Percentiles rank a stretch among this genome's conserved stretches.
Evolutionary conservation across 139 green algal species (phyloP).

Genomic region (Haematococcus sp.): DNA sequence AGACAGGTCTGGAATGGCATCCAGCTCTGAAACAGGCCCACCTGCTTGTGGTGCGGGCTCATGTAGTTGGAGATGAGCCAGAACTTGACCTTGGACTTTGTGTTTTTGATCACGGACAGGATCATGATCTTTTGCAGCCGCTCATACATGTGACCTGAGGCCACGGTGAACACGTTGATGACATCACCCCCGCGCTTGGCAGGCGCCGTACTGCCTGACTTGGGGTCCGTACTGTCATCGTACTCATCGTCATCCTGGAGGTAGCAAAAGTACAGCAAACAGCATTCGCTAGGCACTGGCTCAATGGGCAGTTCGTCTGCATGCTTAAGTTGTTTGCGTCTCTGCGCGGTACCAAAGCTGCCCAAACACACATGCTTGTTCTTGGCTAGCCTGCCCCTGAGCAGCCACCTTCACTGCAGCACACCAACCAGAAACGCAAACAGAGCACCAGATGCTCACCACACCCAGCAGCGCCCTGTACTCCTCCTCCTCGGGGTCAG

Average conservation of each 20-base stretch:
- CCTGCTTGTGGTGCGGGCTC: constrained; percentile 66
- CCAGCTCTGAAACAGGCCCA: too few relatives aligned
- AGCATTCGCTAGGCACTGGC: too few relatives aligned
- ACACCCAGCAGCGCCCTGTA: neutral
- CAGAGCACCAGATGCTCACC: too few relatives aligned
- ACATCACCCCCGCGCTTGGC: constrained; percentile 20
- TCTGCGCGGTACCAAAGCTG: too few relatives aligned
- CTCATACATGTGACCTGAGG: constrained; percentile 98
- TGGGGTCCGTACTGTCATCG: neutral
- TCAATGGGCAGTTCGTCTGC: too few relatives aligned
- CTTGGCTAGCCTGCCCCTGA: too few relatives aligned
- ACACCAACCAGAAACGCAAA: too few relatives aligned
- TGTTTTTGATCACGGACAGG: constrained; percentile 85
- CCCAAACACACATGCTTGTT: too few relatives aligned
- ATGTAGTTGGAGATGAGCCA: constrained; percentile 99
- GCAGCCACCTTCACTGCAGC: too few relatives aligned
- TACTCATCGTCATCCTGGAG: constrained; percentile 27
- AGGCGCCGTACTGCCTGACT: neutral
- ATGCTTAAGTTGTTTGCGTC: too few relatives aligned
- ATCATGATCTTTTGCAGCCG: constrained; percentile 99
- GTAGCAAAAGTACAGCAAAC: too few relatives aligned
- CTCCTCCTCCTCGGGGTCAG: constrained; percentile 25
- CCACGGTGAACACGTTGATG: constrained; percentile 98
- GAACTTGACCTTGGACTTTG: constrained; percentile 91
- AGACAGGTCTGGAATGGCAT: too few relatives aligned